Evolutionary conservation across 306 rosid species (phyloP), one percentile per base, ranked within the genome.

Genomic region (Cucurbita argyrosperma): DNA sequence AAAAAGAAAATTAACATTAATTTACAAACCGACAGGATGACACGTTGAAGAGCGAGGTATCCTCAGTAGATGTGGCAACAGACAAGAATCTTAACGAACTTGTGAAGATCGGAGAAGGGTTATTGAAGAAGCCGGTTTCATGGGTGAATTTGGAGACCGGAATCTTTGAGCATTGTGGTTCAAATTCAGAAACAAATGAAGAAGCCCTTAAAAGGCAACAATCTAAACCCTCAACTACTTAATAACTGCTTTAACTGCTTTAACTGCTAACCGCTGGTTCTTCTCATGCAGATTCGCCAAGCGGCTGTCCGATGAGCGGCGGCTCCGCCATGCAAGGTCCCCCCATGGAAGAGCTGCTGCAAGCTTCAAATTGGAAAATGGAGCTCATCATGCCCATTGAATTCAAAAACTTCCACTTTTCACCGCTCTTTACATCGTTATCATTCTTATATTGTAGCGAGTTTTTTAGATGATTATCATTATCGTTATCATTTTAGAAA

Each of bases 51-150:
- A 88, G 84, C 15, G 49, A 58, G 8, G 52, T 76, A 7, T 16
- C 86, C 61, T 87, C 96, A 0, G 79, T 90, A 10, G 96, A 90
- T 47, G 37, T 83, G 16, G 85, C 92, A 35, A 90, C 90, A 4
- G 64, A 77, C 15, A 50, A 84, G 69, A 87, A 87, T 76, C 42
- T 90, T 72, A 62, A 86, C 19, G 76, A 47, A n/a, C 86, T 90
- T 7, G 82, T 84, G 43, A 64, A 77, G 62, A 77, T 77, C 58
- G 92, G 88, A 1, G 90, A 90, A 69, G 61, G 46, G 0, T 39
- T 90, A 45, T 74, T 90, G 68, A 80, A 81, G 63, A 88, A 86
- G 78, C 85, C 81, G 1, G 85, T 90, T 74, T 75, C 87, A 4
- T 84, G 76, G 84, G 82, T 90, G 18, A 86, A 90, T 76, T 74